Evolutionary conservation across 257 asterid species (phyloP).

Genomic region (Scutellaria baicalensis): DNA sequence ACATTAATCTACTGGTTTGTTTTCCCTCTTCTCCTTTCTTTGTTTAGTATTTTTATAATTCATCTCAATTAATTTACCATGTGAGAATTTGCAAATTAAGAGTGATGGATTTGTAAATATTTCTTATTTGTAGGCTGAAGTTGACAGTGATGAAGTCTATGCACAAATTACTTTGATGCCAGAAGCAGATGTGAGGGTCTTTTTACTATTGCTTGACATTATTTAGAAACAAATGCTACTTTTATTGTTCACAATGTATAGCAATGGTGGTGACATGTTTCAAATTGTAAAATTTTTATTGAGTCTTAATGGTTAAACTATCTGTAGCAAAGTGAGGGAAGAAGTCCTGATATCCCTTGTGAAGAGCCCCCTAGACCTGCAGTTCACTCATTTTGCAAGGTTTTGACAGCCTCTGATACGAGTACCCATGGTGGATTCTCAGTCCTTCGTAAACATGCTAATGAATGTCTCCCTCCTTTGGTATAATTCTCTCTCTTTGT

Average conservation of each 20-base stretch:
- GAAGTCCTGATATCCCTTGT: slow-evolving; percentile 31
- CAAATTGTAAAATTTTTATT: too few species aligned
- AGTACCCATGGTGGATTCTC: slow-evolving; percentile 95
- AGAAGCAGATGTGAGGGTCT: slow-evolving; percentile 52
- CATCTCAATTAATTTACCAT: not conserved
- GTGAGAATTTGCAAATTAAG: too few species aligned
- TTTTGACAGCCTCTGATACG: slow-evolving; percentile 86
- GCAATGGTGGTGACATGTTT: not conserved
- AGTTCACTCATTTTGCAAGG: slow-evolving; percentile 83
- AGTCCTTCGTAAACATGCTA: slow-evolving; percentile 84
- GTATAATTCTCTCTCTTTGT: slow-evolving; percentile 21
- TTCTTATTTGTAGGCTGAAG: slow-evolving; percentile 57
- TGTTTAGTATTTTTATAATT: not conserved
- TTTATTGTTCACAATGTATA: not conserved
- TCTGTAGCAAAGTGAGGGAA: slow-evolving; percentile 60
- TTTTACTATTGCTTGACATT: not conserved
- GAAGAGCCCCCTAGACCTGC: slow-evolving; percentile 52
- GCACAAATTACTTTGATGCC: slow-evolving; percentile 89
- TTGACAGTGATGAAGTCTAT: slow-evolving; percentile 82
- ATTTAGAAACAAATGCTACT: not conserved
- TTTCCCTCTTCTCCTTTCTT: not conserved
- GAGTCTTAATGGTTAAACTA: not conserved
- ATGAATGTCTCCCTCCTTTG: slow-evolving; percentile 85
- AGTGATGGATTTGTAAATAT: not conserved
- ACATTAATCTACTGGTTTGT: slow-evolving; percentile 69